Conservation (phyloP, 352 stramenopile genomes). For the Pythium biforme region DNA sequence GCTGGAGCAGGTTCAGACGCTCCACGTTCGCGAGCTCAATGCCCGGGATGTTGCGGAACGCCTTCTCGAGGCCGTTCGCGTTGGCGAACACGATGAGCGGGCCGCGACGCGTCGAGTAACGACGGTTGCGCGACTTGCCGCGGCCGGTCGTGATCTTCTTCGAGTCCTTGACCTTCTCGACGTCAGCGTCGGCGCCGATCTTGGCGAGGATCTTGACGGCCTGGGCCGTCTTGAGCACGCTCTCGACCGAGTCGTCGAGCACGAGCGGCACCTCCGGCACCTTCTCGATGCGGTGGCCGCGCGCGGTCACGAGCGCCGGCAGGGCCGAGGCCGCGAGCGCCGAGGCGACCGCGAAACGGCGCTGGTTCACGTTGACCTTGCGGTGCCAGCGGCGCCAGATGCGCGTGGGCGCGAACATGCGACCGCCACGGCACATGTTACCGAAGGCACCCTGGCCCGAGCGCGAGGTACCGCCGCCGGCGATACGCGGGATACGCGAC, state of each 20-base stretch:
- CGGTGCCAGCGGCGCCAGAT: constrained; percentile 99
- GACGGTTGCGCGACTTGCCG: constrained; percentile 98
- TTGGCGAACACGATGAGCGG: constrained; percentile 97
- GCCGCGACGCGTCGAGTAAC: constrained; percentile 94
- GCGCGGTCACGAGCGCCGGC: constrained; percentile 96
- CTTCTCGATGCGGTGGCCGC: constrained; percentile 97
- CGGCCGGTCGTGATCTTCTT: constrained; percentile 98
- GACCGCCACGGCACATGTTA: constrained; percentile 98
- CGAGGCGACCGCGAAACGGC: constrained; percentile 96
- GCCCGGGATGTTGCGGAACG: constrained; percentile 98
- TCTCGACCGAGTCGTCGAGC: constrained; percentile 91
- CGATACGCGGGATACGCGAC: constrained; percentile 99
- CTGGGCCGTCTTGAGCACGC: constrained; percentile 94
- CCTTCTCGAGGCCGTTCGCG: constrained; percentile 91
- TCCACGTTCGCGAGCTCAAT: constrained; percentile 98
- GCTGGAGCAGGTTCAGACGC: constrained; percentile 96
- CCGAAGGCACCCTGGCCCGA: constrained; percentile 98
- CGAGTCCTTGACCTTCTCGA: constrained; percentile 97
- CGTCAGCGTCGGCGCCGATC: constrained; percentile 94
- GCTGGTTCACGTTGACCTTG: constrained; percentile 99
- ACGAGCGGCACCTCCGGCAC: constrained; percentile 98
- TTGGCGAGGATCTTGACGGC: constrained; percentile 94
- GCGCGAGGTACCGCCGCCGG: constrained; percentile 96
- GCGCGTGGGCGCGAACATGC: constrained; percentile 99
- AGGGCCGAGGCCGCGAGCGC: constrained; percentile 96